Percentiles rank a stretch among this genome's conserved stretches.
Conservation (phyloP, 768 basidiomycete genomes). For the Suillus sp. region DNA sequence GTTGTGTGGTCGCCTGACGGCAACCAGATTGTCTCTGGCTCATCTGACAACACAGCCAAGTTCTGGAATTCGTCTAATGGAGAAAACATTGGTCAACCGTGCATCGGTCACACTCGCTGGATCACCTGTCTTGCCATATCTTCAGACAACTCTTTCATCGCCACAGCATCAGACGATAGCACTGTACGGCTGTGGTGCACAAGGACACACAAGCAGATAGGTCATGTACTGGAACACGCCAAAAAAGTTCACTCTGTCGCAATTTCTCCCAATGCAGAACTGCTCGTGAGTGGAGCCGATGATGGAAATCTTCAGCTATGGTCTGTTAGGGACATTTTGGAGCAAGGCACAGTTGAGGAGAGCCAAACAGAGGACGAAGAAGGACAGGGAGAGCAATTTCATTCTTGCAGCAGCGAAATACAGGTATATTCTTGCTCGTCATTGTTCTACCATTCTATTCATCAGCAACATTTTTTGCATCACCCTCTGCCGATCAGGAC, state of each 20-base stretch:
- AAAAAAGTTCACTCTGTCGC: neutral
- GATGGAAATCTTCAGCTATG: neutral
- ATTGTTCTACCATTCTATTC: neutral
- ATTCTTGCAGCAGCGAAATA: neutral
- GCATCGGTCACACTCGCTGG: neutral
- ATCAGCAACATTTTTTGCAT: neutral
- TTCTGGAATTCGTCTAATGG: constrained; percentile 10
- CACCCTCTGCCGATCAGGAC: neutral
- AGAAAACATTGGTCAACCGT: neutral
- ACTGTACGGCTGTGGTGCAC: constrained; percentile 5
- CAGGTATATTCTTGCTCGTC: neutral
- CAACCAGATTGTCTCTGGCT: constrained; percentile 7
- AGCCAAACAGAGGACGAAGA: neutral
- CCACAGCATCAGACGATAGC: neutral
- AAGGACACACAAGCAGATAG: neutral
- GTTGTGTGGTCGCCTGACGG: constrained; percentile 12
- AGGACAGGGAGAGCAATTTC: neutral
- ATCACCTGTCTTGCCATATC: neutral
- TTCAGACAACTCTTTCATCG: constrained; percentile 1
- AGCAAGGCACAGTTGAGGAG: neutral
- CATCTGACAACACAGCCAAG: neutral
- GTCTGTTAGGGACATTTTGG: neutral
- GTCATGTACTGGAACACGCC: neutral
- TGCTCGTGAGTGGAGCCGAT: neutral
- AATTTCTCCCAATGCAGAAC: constrained; percentile 2